Evolutionary conservation across 225 moss, liverwort and hornwort genomes (phyloP).

Genomic region (Asterella californica): DNA sequence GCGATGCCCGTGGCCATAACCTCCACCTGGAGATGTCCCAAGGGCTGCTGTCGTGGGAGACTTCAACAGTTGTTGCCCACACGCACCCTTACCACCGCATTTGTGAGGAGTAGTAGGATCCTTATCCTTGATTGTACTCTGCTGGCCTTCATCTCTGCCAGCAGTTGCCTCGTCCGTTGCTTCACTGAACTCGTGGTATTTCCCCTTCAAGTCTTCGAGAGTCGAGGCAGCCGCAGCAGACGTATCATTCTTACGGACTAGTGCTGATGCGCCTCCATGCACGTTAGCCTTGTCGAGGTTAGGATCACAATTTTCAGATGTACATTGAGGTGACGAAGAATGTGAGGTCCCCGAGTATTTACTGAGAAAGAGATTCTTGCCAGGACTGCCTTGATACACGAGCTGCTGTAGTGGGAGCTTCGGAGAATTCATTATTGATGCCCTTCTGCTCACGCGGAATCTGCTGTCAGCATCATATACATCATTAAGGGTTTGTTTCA

Average conservation of each 20-base stretch:
- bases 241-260: constrained; percentile 16
- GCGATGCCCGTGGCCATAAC: constrained; percentile 31
- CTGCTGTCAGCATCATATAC: neutral
- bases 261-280: neutral
- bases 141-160: neutral
- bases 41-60: constrained; percentile 34
- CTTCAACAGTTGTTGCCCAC: neutral
- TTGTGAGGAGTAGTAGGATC: neutral
- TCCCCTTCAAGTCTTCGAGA: neutral
- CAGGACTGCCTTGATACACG: constrained; percentile 22
- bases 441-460: neutral
- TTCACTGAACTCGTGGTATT: neutral
- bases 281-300: constrained; percentile 12
- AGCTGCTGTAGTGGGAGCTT: constrained; percentile 23
- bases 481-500: too few species aligned
- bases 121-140: neutral
- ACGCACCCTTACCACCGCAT: neutral
- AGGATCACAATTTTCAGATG: constrained; percentile 48
- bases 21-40: neutral
- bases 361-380: neutral
- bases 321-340: neutral
- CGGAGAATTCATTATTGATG: constrained; percentile 27
- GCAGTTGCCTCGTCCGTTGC: neutral
- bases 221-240: neutral
- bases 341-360: neutral